Evolutionary conservation across 495 filamentous ascomycete species (phyloP).

Genomic region (Platismatia glauca): DNA sequence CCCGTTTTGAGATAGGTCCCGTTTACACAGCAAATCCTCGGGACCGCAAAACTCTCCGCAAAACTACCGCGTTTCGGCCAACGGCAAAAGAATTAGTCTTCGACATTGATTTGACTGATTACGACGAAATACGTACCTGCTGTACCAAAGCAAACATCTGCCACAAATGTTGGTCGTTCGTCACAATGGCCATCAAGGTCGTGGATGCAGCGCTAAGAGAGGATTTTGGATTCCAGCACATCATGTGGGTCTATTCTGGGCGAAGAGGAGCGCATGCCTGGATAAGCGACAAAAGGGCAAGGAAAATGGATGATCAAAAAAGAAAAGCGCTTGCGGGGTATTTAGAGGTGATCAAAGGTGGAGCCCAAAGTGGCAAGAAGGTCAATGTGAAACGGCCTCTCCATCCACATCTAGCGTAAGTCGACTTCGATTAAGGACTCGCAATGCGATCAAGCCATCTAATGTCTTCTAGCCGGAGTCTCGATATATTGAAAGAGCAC

Average conservation of each 20-base stretch:
- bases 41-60: conserved; percentile 80
- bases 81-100: conserved; percentile 89
- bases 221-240: conserved; percentile 92
- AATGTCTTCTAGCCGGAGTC: conserved; percentile 52
- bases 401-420: conserved; percentile 76
- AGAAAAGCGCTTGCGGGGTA: conserved; percentile 77
- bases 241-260: conserved; percentile 97
- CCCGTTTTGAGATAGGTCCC: conserved; percentile 95
- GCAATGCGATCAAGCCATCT: background rate
- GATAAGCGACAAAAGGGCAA: conserved; percentile 88
- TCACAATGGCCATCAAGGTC: conserved; percentile 94
- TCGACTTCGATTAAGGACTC: background rate
- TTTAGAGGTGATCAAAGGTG: conserved; percentile 76
- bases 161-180: conserved; percentile 88
- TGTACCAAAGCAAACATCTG: conserved; percentile 92
- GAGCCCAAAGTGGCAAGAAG: conserved; percentile 74
- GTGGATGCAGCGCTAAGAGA: conserved; percentile 77
- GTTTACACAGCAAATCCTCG: conserved; percentile 89
- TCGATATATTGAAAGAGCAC: conserved; percentile 67
- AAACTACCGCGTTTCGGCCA: conserved; percentile 62
- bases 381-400: conserved; percentile 78
- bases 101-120: conserved; percentile 98
- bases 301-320: conserved; percentile 73
- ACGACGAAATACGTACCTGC: conserved; percentile 92
- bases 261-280: conserved; percentile 94